Percentiles rank a stretch among this genome's conserved stretches.
Evolutionary conservation across 768 basidiomycete species (phyloP).

Genomic region (Suillus lakei): DNA sequence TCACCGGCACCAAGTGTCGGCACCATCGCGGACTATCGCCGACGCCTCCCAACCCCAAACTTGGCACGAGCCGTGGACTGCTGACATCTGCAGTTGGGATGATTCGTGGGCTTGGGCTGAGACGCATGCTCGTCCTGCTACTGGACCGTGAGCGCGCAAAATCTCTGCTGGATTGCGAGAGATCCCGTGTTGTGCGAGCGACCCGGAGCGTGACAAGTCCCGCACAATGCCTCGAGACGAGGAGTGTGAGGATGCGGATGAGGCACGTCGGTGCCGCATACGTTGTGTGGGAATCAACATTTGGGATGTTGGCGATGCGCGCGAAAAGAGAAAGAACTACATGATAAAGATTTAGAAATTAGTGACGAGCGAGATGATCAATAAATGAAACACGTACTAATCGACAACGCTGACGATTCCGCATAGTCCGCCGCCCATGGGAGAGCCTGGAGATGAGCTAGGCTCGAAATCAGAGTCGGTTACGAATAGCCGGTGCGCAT

Average conservation of each 20-base stretch:
- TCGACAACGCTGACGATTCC: slow-evolving; percentile 87
- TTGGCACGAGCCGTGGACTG: slow-evolving; percentile 14
- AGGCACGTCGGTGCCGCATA: slow-evolving; percentile 80
- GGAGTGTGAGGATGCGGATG: slow-evolving; percentile 67
- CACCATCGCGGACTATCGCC: slow-evolving; percentile 4
- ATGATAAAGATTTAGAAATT: slow-evolving; percentile 10
- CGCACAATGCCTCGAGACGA: slow-evolving; percentile 22
- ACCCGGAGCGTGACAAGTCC: slow-evolving; percentile 32
- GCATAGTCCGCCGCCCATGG: slow-evolving; percentile 51
- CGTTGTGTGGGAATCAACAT: slow-evolving; percentile 79
- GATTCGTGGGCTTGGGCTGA: slow-evolving; percentile 38
- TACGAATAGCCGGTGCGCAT: slow-evolving; percentile 80
- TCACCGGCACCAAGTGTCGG: slow-evolving; percentile 7
- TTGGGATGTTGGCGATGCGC: slow-evolving; percentile 68
- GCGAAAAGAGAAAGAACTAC: slow-evolving; percentile 82
- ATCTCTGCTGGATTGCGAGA: slow-evolving; percentile 25
- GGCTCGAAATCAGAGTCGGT: slow-evolving; percentile 58
- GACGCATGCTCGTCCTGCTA: slow-evolving; percentile 44
- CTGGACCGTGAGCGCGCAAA: slow-evolving; percentile 46
- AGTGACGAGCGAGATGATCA: background rate
- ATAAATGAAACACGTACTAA: slow-evolving; percentile 49
- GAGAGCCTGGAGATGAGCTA: slow-evolving; percentile 53
- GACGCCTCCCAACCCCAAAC: background rate
- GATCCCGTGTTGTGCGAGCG: slow-evolving; percentile 24
- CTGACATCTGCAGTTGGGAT: slow-evolving; percentile 34